These are phyloP conservation scores for Raddia guianensis DNA, from an alignment of 176 grass and related monocot species.

Conservation along the genomic window DNA sequence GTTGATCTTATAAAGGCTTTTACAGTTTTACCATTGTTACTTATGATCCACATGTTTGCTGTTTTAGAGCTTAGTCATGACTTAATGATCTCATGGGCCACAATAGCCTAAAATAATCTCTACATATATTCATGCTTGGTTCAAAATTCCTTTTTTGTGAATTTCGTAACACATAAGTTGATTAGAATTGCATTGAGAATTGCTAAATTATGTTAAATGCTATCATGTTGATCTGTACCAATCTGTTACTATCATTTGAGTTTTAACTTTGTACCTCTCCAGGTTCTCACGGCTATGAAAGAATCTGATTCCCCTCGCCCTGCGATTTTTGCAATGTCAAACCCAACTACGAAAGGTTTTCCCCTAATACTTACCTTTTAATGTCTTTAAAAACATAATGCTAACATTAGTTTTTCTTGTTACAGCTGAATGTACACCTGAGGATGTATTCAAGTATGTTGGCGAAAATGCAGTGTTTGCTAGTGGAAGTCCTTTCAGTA, in stretches of 20 bases:
- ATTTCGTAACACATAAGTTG: neutral
- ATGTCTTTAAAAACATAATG: constrained; percentile 26
- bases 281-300: constrained; percentile 97
- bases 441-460: constrained; percentile 86
- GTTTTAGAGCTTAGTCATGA: constrained; percentile 22
- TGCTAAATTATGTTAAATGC: neutral
- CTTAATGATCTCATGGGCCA: neutral
- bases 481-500: constrained; percentile 89
- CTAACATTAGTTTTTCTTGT: constrained; percentile 43
- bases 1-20: constrained; percentile 10
- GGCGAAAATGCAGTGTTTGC: constrained; percentile 93
- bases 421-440: constrained; percentile 92
- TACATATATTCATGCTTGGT: neutral
- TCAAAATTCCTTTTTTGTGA: constrained; percentile 17
- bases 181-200: neutral
- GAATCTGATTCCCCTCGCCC: constrained; percentile 83
- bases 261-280: constrained; percentile 40
- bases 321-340: constrained; percentile 99
- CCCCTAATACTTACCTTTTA: constrained; percentile 1
- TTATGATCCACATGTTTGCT: neutral
- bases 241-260: constrained; percentile 8
- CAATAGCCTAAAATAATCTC: neutral
- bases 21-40: constrained; percentile 6
- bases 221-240: constrained; percentile 16
- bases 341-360: constrained; percentile 88